Conservation (phyloP, 148 eudicot genomes). For the Rhododendron mucronatum region DNA sequence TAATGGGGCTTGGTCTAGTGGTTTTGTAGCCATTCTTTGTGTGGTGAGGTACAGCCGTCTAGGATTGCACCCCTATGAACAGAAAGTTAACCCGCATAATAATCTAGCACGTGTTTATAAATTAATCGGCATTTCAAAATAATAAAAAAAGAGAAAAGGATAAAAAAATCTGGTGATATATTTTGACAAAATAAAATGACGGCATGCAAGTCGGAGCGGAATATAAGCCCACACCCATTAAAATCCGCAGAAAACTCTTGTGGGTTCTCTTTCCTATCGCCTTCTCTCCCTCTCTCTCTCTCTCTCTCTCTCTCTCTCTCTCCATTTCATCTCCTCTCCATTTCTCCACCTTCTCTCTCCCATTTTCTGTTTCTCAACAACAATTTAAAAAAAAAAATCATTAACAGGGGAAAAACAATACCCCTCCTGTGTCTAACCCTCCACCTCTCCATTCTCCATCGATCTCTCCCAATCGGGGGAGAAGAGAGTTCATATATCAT, state of each 20-base stretch:
- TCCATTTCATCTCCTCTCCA: background rate
- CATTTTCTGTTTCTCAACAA: background rate
- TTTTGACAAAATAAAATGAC: background rate
- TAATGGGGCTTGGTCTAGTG: too few species aligned
- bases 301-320: slow-evolving; percentile 1
- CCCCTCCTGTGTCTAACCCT: background rate
- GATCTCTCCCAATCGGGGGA: background rate
- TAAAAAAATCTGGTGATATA: background rate
- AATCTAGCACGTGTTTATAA: too few species aligned
- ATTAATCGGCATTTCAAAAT: too few species aligned
- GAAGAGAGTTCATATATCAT: background rate
- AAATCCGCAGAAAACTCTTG: slow-evolving; percentile 10
- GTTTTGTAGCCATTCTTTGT: too few species aligned
- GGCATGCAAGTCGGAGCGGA: slow-evolving; percentile 20
- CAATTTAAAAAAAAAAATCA: background rate
- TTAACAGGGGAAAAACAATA: background rate
- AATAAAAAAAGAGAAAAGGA: too few species aligned
- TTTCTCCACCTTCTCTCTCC: background rate
- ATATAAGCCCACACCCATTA: slow-evolving; percentile 17
- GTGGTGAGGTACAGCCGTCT: too few species aligned
- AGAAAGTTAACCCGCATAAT: too few species aligned
- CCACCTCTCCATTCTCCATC: background rate
- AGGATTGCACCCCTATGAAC: too few species aligned
- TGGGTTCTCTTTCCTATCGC: background rate
- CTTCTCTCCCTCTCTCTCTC: slow-evolving; percentile 8